Conservation (phyloP, 2,329 filamentous ascomycete genomes). For the Colletotrichum gigasporum region DNA sequence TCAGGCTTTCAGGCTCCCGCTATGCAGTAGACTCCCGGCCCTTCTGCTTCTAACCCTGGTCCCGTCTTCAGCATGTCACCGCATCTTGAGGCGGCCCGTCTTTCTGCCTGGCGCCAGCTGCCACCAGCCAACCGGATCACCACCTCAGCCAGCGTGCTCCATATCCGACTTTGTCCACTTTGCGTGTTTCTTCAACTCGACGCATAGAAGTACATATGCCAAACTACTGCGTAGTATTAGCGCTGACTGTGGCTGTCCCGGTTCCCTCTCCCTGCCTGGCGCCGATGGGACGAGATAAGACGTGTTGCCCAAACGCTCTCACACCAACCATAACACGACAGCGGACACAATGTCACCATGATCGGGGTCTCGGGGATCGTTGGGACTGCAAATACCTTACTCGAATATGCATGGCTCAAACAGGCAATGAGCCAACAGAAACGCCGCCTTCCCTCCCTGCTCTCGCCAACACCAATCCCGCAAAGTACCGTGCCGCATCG, state of each 20-base stretch:
- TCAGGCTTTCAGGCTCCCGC: neutral
- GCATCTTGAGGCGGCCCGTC: slow-evolving; percentile 1
- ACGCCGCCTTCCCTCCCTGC: slow-evolving; percentile 7
- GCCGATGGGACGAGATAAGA: slow-evolving; percentile 9
- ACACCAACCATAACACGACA: neutral
- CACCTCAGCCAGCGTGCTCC: slow-evolving; percentile 5
- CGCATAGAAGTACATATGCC: neutral
- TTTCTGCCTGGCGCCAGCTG: slow-evolving; percentile 22
- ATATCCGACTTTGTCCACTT: slow-evolving; percentile 21
- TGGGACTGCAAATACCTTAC: slow-evolving; percentile 22
- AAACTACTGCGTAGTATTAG: too few relatives aligned
- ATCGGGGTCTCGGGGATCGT: slow-evolving; percentile 13
- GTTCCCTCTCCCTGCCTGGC: neutral
- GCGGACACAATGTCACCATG: slow-evolving; percentile 11
- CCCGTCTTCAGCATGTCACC: slow-evolving; percentile 3
- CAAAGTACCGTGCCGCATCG: slow-evolving; percentile 18
- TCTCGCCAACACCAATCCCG: slow-evolving; percentile 1
- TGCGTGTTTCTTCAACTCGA: slow-evolving; percentile 14
- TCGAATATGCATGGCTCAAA: slow-evolving; percentile 25
- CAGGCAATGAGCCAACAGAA: slow-evolving; percentile 14
- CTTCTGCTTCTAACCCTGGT: too few relatives aligned
- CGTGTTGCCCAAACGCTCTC: neutral
- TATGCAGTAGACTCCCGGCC: neutral
- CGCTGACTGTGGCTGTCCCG: slow-evolving; percentile 9
- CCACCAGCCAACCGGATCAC: slow-evolving; percentile 21